A percentile compares a stretch with the other conserved stretches of the same genome.
phyloP scores from a whole-genome alignment of 441 rosid genomes.

The Syzygium syzygioides region DNA sequence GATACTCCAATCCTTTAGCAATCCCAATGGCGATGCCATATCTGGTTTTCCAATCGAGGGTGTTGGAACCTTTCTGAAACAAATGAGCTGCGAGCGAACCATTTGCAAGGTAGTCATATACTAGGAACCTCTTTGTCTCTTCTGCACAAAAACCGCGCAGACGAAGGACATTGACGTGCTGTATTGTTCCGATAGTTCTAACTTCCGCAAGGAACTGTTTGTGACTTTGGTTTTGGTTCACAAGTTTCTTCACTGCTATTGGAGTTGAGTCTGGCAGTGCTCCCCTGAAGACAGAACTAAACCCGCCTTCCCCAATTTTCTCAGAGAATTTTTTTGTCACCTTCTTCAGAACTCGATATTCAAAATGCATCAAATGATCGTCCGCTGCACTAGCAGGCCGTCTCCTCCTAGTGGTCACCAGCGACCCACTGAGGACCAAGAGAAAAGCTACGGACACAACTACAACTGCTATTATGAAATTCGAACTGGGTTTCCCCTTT shows the following conservation, averaged over 20 bases:
- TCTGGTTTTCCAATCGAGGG: background rate
- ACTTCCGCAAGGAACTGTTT: background rate
- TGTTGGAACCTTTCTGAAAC: background rate
- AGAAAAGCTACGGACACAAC: background rate
- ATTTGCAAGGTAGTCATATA: no score
- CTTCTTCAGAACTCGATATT: background rate
- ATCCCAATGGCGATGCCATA: background rate
- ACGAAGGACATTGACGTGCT: no score
- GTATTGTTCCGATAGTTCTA: no score
- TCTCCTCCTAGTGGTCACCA: background rate
- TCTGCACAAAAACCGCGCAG: no score
- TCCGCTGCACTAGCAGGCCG: background rate
- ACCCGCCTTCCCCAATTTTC: background rate
- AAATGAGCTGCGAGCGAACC: background rate
- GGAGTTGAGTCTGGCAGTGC: background rate
- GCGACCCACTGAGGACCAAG: background rate
- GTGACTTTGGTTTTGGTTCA: background rate
- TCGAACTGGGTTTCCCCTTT: background rate
- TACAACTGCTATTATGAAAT: background rate
- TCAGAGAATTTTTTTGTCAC: background rate
- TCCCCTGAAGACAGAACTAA: background rate
- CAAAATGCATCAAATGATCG: background rate
- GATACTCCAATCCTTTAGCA: background rate
- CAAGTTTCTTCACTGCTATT: background rate
- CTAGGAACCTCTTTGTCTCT: no score